Percentiles rank a stretch among this genome's conserved stretches.
These are phyloP conservation scores for Nigrospora sphaerica DNA, from an alignment of 2,329 filamentous ascomycete species.

Conservation along the genomic window DNA sequence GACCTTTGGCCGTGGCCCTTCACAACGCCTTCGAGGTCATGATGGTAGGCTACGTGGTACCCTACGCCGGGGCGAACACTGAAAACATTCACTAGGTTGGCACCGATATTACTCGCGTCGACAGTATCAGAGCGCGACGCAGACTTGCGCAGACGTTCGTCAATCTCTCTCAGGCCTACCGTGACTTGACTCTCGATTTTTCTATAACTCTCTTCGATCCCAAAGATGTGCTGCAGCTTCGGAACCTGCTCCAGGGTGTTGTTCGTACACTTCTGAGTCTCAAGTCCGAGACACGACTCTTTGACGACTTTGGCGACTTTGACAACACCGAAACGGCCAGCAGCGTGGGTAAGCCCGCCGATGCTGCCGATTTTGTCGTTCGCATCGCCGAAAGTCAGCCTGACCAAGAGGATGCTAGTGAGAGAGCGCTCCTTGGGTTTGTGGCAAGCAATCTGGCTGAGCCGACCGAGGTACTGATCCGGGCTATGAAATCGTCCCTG, in stretches of 20 bases:
- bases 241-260: conserved; percentile 48
- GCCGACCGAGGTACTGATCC: conserved; percentile 39
- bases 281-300: conserved; percentile 39
- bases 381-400: conserved; percentile 21
- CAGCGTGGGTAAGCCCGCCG: conserved; percentile 1
- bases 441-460: conserved; percentile 28
- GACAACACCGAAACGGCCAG: conserved; percentile 7
- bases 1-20: conserved; percentile 39
- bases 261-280: conserved; percentile 46
- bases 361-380: conserved; percentile 23
- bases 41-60: conserved; percentile 22
- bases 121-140: conserved; percentile 28
- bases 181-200: conserved; percentile 51
- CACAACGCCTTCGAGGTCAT: conserved; percentile 40
- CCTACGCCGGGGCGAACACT: background rate
- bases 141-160: conserved; percentile 45
- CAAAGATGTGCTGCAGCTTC: conserved; percentile 38
- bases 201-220: conserved; percentile 46
- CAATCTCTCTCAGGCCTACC: conserved; percentile 46
- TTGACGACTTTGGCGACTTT: conserved; percentile 22
- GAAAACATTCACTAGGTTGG: conserved; percentile 18
- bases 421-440: conserved; percentile 13
- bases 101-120: conserved; percentile 27
- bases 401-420: conserved; percentile 12
- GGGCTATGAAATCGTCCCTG: conserved; percentile 36